Percentiles rank a stretch among this genome's conserved stretches.
These are phyloP conservation scores for Mycena polygramma DNA, from an alignment of 768 basidiomycete genomes.

Conservation along the genomic window DNA sequence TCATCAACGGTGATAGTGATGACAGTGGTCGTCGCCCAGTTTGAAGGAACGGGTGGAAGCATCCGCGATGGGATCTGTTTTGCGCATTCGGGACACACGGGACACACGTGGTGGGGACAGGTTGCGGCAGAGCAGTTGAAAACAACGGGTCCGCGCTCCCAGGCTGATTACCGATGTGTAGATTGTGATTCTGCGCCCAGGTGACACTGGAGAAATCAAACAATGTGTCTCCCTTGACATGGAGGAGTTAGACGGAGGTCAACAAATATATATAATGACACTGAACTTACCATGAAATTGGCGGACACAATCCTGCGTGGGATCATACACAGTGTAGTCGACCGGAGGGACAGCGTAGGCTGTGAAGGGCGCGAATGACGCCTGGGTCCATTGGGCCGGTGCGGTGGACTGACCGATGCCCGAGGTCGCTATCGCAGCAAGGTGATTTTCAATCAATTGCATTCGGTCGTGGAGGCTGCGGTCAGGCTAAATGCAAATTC, in stretches of 20 bases:
- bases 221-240: not conserved
- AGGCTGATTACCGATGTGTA: too few species aligned
- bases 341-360: not conserved
- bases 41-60: not conserved
- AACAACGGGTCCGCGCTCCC: too few species aligned
- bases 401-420: too few species aligned
- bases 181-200: not conserved
- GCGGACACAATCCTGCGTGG: too few species aligned
- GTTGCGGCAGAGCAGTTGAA: too few species aligned
- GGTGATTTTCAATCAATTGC: slow-evolving; percentile 8
- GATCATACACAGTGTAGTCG: too few species aligned
- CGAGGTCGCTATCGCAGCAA: not conserved
- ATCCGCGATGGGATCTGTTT: not conserved
- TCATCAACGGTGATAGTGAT: slow-evolving; percentile 9
- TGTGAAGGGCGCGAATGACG: not conserved
- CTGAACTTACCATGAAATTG: too few species aligned
- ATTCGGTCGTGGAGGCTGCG: slow-evolving; percentile 14
- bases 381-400: too few species aligned
- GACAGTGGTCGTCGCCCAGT: slow-evolving; percentile 6
- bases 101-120: not conserved
- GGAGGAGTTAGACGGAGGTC: too few species aligned
- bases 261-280: too few species aligned
- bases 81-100: not conserved
- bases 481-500: too few species aligned
- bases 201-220: not conserved